Base-by-base conservation (phyloP, 140 eudicot genomes). In the Erigeron philadelphicus region DNA sequence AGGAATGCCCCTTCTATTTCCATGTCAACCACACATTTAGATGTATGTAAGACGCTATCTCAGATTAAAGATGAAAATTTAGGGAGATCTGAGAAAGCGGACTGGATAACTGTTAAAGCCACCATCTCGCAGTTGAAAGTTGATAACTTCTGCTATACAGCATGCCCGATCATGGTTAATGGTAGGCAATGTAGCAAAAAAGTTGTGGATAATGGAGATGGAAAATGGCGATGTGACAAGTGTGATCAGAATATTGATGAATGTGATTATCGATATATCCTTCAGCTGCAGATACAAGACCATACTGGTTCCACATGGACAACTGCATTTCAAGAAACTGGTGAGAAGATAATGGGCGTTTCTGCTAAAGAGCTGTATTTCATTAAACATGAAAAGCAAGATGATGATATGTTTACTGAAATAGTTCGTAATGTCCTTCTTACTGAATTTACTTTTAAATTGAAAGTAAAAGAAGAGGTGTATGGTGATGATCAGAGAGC, bases 161-260 rank as follows among this genome's bases (percentile, higher is more conserved):
- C 96, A 13, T 93, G 98, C 71, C 95, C 96, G 16, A 63, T 70
- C 44, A 70, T 25, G 81, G 54, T 63, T 6, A 95, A 87, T 9
- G 95, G 85, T 62, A 78, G 90, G 13, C 74, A 83, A 67, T 88
- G 96, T 81, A 75, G 25, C 78, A 89, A 93, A 77, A 93, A 86
- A 75, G 98, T 86, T 61, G 81, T 82, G 62, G 81, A 86, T 18
- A 87, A 89, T 66, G 98, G 96, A 1, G 96, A 93, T 73, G 96
- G 98, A 56, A 86, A 72, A 78, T 93, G 98, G 98, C 78, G 87
- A 9, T 89, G 98, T 68, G 93, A 84, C 45, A 89, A 77, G 80
- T 93, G 98, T 76, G 96, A 89, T 68, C 73, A 84, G 67, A 42
- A 70, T 48, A 77, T 92, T 73, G 88, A 86, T 50, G 95, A 92